Conservation (phyloP, 495 filamentous ascomycete species). For the Aspergillus avenaceus region DNA sequence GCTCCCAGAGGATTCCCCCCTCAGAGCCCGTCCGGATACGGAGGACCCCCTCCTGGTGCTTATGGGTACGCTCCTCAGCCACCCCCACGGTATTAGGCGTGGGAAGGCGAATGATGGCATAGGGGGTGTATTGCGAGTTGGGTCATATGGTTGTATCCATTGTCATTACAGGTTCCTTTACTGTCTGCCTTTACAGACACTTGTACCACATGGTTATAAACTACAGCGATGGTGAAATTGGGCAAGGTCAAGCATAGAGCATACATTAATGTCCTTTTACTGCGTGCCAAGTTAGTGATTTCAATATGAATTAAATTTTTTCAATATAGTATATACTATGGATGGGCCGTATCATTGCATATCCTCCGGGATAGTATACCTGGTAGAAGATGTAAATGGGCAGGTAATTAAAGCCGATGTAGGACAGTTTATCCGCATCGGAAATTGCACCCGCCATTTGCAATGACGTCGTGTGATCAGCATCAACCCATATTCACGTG, state of each 20-base stretch:
- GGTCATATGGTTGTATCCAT: background rate
- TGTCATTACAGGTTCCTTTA: background rate
- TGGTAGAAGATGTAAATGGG: too few relatives aligned
- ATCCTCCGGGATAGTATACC: too few relatives aligned
- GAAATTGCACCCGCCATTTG: background rate
- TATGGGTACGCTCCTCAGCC: constrained; percentile 26
- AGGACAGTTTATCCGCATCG: background rate
- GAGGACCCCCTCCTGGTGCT: too few relatives aligned
- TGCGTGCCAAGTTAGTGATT: background rate
- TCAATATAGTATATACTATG: too few relatives aligned
- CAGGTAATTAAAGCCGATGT: too few relatives aligned
- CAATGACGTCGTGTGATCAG: background rate
- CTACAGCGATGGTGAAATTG: background rate
- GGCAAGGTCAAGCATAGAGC: constrained; percentile 1
- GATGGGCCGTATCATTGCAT: too few relatives aligned
- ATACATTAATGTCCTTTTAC: background rate
- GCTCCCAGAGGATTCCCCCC: constrained; percentile 16
- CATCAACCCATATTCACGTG: background rate
- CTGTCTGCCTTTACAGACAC: background rate
- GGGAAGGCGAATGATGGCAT: background rate
- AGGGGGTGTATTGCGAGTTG: background rate
- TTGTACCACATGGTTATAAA: background rate
- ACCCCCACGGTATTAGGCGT: constrained; percentile 27
- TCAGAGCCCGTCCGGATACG: too few relatives aligned
- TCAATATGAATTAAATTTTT: background rate